These are phyloP conservation scores for Boechera stricta DNA, from an alignment of 345 rosid species.

Conservation along the genomic window DNA sequence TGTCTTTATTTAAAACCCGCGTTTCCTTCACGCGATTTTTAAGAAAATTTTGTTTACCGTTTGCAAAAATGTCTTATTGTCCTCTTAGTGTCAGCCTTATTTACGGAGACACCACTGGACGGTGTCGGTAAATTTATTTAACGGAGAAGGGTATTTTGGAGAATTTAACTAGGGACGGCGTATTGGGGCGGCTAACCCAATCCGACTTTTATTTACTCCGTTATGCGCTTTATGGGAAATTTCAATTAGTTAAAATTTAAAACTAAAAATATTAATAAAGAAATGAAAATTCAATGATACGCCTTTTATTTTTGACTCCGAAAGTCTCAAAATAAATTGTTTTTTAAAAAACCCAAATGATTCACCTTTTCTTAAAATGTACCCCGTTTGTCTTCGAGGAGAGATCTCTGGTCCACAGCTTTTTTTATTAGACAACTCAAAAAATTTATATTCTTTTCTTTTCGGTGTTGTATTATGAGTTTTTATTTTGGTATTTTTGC, in stretches of 20 bases:
- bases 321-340: conserved; percentile 52
- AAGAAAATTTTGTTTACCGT: no score
- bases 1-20: conserved; percentile 46
- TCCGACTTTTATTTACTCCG: conserved; percentile 31
- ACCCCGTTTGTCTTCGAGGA: conserved; percentile 44
- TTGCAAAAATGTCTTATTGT: conserved; percentile 24
- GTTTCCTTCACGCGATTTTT: conserved; percentile 44
- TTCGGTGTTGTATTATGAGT: conserved; percentile 30
- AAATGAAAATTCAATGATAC: conserved; percentile 33
- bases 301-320: conserved; percentile 52
- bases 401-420: conserved; percentile 32
- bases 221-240: conserved; percentile 37
- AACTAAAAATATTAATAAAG: background rate
- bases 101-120: conserved; percentile 29
- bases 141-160: conserved; percentile 28
- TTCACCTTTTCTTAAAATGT: conserved; percentile 40
- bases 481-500: conserved; percentile 21
- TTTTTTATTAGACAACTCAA: conserved; percentile 3
- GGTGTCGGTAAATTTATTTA: conserved; percentile 2
- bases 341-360: conserved; percentile 42
- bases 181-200: conserved; percentile 38
- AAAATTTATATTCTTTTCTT: conserved; percentile 29
- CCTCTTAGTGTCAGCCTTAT: conserved; percentile 18
- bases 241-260: conserved; percentile 7
- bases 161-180: conserved; percentile 15